Evolutionary conservation across 2,329 filamentous ascomycete species (phyloP), one percentile per base, ranked within the genome.

Genomic region (Alternaria burnsii): DNA sequence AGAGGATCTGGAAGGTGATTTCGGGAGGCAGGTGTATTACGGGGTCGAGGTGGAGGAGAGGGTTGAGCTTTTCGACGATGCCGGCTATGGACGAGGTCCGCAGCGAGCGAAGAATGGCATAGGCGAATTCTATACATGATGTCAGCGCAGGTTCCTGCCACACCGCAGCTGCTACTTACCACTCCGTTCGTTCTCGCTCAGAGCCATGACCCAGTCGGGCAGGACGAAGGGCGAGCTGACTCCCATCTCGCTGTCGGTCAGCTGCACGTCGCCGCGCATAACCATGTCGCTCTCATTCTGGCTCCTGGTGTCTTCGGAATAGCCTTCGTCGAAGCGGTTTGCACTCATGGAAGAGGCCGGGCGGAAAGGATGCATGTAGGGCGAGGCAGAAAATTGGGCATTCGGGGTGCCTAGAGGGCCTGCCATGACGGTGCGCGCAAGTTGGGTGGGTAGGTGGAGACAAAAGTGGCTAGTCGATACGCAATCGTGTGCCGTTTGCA

Each of bases 31-130:
- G 87, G 71, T 92, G 89, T 65, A 88, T 83, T 42, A 97, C 88
- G 55, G 97, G 97, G 79, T 99, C 92, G 80, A 97, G 94, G 78
- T 97, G 94, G 3, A 98, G 88, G 53, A 94, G 86, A 4, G 93
- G 92, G 63, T 89, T 91, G 18, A 97, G 82, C 65, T 90, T 87
- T 55, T 94, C 87, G 47, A 97, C 92, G 54, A 97, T 91, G 44
- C 90, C 85, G 51, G 91, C 89, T 61, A 97, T 89, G 55, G 89
- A 87, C 7, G 91, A 91, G 1, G 93, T 96, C 18, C 91, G 91
- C 28, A 97, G 84, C 58, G 90, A 89, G 59, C 90, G 87, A 56
- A 97, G 84, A 24, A 97, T 85, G 46, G 87, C 85, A 80, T 94
- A 92, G 41, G 91, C 91, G 67, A 97, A 87, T 76, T 94, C 93